phyloP scores from a whole-genome alignment of 805 yeast genomes.

The Yarrowia sp. region DNA sequence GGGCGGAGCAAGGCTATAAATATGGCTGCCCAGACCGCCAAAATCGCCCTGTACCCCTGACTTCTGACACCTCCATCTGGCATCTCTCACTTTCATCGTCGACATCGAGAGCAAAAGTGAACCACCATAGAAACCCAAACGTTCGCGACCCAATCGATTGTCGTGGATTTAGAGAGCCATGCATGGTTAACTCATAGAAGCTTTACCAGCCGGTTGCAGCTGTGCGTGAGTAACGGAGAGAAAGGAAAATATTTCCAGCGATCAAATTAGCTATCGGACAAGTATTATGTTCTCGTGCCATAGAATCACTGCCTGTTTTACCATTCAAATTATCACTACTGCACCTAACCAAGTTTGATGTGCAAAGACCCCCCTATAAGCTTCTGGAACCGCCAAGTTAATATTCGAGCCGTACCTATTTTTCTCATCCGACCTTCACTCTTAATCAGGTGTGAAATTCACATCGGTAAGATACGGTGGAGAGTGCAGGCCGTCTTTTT shows the following conservation, averaged over 20 bases:
- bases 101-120: conserved; percentile 33
- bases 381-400: background rate
- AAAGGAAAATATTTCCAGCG: background rate
- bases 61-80: background rate
- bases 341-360: background rate
- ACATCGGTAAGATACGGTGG: background rate
- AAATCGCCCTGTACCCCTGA: background rate
- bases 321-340: no score
- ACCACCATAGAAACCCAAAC: conserved; percentile 7
- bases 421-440: no score
- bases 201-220: conserved; percentile 25
- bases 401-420: background rate
- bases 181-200: conserved; percentile 6
- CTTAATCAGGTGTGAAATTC: no score
- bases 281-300: no score
- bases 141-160: conserved; percentile 4
- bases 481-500: background rate
- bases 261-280: no score
- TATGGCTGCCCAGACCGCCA: no score
- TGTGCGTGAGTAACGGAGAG: conserved; percentile 3
- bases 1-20: background rate
- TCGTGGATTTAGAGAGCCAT: conserved; percentile 8
- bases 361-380: background rate
- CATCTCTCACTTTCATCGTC: conserved; percentile 19
- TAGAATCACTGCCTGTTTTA: no score